Evolutionary conservation across 2,329 filamentous ascomycete species (phyloP), one percentile per base, ranked within the genome.

Genomic region (Blastomyces silverae): DNA sequence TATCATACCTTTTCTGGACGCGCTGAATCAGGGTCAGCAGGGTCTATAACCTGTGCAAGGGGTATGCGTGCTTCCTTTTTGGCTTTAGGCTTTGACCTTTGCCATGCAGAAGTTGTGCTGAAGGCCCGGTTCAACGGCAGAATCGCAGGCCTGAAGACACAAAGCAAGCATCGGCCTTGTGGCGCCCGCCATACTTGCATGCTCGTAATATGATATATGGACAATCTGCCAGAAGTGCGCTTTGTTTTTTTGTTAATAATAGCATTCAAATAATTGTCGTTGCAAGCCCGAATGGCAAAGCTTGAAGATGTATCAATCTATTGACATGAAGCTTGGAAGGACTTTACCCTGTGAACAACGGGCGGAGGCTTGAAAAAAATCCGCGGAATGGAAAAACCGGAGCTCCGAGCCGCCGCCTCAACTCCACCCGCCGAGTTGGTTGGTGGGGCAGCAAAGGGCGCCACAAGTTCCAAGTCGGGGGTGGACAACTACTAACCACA

Each of bases 131-230:
- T 62, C 56, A 67, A 62, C n/a, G 71, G 67, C 69, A 70, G 70
- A 68, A 71, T 63, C 39, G 71, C 66, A 50, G 72, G 68, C 68
- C 73, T 74, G 66, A 79, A 76, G 39, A 74, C 69, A 71, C 78
- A 79, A 67, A 79, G 72, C 48, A 79, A 73, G 74, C 79, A 80
- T 71, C 71, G 71, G 59, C 72, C 74, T 69, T 73, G 71, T 70
- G 67, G 73, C 62, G 69, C 70, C 64, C 70, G 70, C 71, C 77
- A 76, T 73, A 71, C 68, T 73, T 73, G 77, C 79, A 81, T 81
- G 70, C 73, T 73, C 71, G 62, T 22, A 50, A 31, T 39, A 34
- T 15, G 34, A 56, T 31, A 25, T 28, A 53, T 53, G 25, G 50
- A 15, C 25, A 53, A 31, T 10, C 25, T 22, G 31, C 55, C 17